Evolutionary conservation across 805 yeast species (phyloP), one percentile per base, ranked within the genome.

Genomic region (Saccharomycopsis javanensis): DNA sequence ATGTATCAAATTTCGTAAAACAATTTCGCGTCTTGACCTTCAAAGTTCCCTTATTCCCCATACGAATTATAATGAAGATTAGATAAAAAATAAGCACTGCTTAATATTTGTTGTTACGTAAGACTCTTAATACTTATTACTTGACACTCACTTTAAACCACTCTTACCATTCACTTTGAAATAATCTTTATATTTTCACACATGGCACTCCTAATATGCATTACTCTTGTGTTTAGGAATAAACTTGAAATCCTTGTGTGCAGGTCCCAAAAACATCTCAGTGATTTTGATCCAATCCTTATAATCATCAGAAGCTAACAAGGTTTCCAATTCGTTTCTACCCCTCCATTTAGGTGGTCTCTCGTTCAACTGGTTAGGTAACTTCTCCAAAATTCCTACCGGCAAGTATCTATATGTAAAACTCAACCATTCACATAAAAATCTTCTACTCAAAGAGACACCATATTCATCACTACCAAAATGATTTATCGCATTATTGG

Each of bases 401-500:
- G 99, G 99, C 55, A 92, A 81, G 69, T 94, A 94, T 64, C 99
- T 76, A 68, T 94, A 96, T 64, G 96, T 88, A 71, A 94, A 94
- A 52, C 96, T 86, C 67, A 94, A 75, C 70, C 89, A 94, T 71
- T 94, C 99, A 72, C 97, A 92, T 77, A 92, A 74, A 70, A 81
- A 94, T 65, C 98, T 77, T 70, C 99, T 83, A 13, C 96, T 84
- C 62, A 81, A 81, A 58, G 88, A 85, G 57, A 94, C 79, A 45
- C 99, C 99, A 69, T 85, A 92, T 65, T 88, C 96, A 67, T 94
- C 99, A 0, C 96, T 79, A 4, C 99, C 99, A 98, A 99, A 94
- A 71, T 94, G 98, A 64, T 89, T 89, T 63, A 94, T 76, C 0
- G 99, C 97, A 68, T 74, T 87, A 56, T 83, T 72, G 3, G 96